A percentile compares a stretch with the other conserved stretches of the same genome.
Conservation (phyloP, 257 asterid genomes). For the Marsdenia floribunda region DNA sequence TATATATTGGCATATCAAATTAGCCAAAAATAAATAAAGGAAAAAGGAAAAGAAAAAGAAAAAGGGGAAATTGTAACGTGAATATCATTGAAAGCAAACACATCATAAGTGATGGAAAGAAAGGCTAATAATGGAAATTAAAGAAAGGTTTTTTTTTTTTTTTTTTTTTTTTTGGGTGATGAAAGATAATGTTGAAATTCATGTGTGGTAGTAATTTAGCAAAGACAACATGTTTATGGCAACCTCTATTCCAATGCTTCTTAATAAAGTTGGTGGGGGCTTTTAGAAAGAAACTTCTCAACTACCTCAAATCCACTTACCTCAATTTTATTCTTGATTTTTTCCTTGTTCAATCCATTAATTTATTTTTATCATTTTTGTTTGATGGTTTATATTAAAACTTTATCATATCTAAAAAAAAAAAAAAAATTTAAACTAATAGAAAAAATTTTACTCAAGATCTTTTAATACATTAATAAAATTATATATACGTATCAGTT, state of each 20-base stretch:
- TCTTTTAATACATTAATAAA: too few relatives aligned
- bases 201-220: background rate
- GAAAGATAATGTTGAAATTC: background rate
- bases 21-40: too few relatives aligned
- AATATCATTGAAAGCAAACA: background rate
- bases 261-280: conserved; percentile 6
- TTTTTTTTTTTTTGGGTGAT: too few relatives aligned
- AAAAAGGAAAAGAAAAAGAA: too few relatives aligned
- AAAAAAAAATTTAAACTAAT: too few relatives aligned
- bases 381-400: too few relatives aligned
- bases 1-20: too few relatives aligned
- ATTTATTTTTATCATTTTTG: too few relatives aligned
- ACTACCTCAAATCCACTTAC: background rate
- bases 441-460: too few relatives aligned
- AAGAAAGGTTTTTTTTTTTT: background rate
- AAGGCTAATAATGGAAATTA: background rate
- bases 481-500: too few relatives aligned
- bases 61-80: background rate
- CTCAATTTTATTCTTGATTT: background rate
- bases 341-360: background rate
- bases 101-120: background rate
- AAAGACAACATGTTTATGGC: background rate
- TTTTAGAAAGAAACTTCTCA: background rate
- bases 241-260: background rate
- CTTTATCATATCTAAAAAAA: too few relatives aligned